These are phyloP conservation scores for Septoria linicola DNA, from an alignment of 2,329 filamentous ascomycete genomes.

Conservation along the genomic window DNA sequence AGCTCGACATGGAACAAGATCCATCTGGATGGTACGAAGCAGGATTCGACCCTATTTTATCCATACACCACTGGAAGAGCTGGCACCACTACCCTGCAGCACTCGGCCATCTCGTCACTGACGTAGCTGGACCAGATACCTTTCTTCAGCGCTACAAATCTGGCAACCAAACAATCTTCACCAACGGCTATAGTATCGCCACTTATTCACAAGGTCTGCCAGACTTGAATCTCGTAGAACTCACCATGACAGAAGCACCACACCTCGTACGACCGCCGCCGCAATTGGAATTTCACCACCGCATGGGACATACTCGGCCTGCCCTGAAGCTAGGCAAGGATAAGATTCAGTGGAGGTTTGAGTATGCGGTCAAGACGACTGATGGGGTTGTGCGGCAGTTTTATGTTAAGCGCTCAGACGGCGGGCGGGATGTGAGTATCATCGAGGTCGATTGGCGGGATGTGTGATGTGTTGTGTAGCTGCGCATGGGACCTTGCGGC, in stretches of 20 bases:
- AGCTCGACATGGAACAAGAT: slow-evolving; percentile 33
- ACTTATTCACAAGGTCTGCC: slow-evolving; percentile 31
- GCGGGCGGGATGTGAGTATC: slow-evolving; percentile 22
- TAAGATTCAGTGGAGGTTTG: slow-evolving; percentile 32
- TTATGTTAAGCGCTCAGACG: slow-evolving; percentile 26
- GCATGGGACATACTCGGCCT: slow-evolving; percentile 30
- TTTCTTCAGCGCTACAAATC: slow-evolving; percentile 32
- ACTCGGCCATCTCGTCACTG: slow-evolving; percentile 28
- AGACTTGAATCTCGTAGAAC: slow-evolving; percentile 31
- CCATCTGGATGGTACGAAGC: slow-evolving; percentile 34
- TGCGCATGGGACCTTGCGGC: no score
- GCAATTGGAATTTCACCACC: slow-evolving; percentile 29
- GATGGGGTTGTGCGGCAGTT: slow-evolving; percentile 32
- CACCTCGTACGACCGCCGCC: slow-evolving; percentile 19
- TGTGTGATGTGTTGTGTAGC: no score
- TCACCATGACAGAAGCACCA: slow-evolving; percentile 32
- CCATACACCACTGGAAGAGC: slow-evolving; percentile 34
- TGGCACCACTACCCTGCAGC: slow-evolving; percentile 31
- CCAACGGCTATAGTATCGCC: slow-evolving; percentile 32
- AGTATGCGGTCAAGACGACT: slow-evolving; percentile 23
- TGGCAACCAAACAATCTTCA: slow-evolving; percentile 29
- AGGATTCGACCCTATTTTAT: slow-evolving; percentile 28
- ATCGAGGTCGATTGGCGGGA: slow-evolving; percentile 34
- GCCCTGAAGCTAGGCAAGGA: slow-evolving; percentile 27
- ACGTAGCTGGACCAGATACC: slow-evolving; percentile 30